Evolutionary conservation across 2,329 filamentous ascomycete genomes (phyloP).

Genomic region (Colletotrichum aenigma): DNA sequence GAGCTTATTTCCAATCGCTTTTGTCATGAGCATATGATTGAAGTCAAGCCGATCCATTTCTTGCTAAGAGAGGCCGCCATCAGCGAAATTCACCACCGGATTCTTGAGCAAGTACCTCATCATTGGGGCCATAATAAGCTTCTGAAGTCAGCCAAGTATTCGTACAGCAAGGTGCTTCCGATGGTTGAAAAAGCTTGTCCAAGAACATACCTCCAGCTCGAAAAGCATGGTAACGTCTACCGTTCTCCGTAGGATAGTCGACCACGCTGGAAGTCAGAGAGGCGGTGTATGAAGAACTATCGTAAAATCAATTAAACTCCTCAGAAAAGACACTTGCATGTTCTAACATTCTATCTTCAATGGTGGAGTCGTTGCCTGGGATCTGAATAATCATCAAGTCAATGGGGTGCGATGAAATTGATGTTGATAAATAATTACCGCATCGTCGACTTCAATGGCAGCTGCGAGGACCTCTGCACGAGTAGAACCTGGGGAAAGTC

Average conservation of each 20-base stretch:
- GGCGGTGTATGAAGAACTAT: not conserved
- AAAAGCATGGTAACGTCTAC: not conserved
- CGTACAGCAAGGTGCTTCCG: rapidly evolving
- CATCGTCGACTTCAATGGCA: not conserved
- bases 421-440: not conserved
- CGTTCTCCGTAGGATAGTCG: not conserved
- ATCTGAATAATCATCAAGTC: not conserved
- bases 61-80: not conserved
- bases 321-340: not conserved
- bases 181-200: not conserved
- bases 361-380: not conserved
- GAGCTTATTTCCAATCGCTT: not conserved
- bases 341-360: not conserved
- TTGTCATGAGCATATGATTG: not conserved
- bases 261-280: not conserved
- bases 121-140: conserved; percentile 37
- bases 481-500: not conserved
- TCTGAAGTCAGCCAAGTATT: not conserved
- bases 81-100: rapidly evolving
- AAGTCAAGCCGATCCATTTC: not conserved
- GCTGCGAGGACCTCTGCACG: not conserved
- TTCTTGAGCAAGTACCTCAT: conserved; percentile 24
- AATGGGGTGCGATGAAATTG: rapidly evolving
- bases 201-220: not conserved
- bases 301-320: rapidly evolving